Percentiles rank a stretch among this genome's conserved stretches.
These are phyloP conservation scores for Nigrospora sphaerica DNA, from an alignment of 2,329 filamentous ascomycete genomes.

Conservation along the genomic window DNA sequence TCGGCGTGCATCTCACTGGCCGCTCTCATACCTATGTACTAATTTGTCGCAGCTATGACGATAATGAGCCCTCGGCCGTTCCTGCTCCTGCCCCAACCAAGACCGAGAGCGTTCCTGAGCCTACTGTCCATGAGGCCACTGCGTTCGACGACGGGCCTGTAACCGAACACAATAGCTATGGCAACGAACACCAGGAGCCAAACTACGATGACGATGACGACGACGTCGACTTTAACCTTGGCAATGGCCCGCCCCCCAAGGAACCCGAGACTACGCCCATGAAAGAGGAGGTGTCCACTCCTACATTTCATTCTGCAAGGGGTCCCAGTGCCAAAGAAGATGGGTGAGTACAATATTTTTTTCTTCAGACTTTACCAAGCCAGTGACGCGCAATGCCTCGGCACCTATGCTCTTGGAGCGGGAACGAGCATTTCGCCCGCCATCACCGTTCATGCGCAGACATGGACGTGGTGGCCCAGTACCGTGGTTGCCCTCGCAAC, in stretches of 20 bases:
- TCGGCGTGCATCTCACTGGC: background rate
- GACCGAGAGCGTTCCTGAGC: constrained; percentile 18
- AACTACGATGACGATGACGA: constrained; percentile 43
- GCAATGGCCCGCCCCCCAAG: constrained; percentile 30
- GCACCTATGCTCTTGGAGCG: too few species aligned
- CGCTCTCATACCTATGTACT: background rate
- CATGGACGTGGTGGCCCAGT: background rate
- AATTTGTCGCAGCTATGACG: constrained; percentile 50
- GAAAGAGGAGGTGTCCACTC: constrained; percentile 25
- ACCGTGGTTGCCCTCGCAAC: constrained; percentile 6
- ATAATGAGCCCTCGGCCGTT: constrained; percentile 47
- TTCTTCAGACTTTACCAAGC: constrained; percentile 1
- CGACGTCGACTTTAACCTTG: constrained; percentile 53
- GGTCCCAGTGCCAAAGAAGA: constrained; percentile 81
- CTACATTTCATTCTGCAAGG: constrained; percentile 24
- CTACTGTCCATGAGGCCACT: constrained; percentile 17
- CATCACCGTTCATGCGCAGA: too few species aligned
- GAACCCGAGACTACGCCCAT: constrained; percentile 12
- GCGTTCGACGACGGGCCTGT: constrained; percentile 19
- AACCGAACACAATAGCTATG: constrained; percentile 22
- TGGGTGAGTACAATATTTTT: constrained; percentile 60
- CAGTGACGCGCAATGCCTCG: too few species aligned
- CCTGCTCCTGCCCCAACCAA: constrained; percentile 24
- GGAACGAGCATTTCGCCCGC: too few species aligned
- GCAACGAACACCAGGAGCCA: constrained; percentile 35